Evolutionary conservation across 768 basidiomycete genomes (phyloP).

Genomic region (Phaffia australis): DNA sequence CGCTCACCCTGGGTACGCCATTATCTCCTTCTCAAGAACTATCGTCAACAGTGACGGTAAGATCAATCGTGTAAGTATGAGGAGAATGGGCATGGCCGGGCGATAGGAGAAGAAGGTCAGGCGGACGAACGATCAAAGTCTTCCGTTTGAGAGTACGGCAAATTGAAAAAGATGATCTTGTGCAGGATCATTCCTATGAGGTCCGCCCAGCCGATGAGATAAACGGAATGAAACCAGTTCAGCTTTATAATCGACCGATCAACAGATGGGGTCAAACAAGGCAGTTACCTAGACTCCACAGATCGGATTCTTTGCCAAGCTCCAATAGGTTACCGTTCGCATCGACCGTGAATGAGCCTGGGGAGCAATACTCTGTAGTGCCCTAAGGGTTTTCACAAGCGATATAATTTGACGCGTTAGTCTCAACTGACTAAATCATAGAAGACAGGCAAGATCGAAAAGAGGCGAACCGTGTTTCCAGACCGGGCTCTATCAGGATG

Average conservation of each 20-base stretch:
- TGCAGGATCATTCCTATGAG: conserved; percentile 65
- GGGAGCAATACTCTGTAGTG: conserved; percentile 42
- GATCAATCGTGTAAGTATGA: neutral
- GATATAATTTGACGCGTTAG: conserved; percentile 26
- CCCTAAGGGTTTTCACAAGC: conserved; percentile 28
- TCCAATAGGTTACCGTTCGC: conserved; percentile 55
- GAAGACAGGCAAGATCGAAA: neutral
- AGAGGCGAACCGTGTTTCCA: conserved; percentile 5
- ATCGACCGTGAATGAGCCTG: conserved; percentile 67
- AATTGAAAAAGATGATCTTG: conserved; percentile 78
- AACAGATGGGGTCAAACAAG: neutral
- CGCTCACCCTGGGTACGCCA: conserved; percentile 59
- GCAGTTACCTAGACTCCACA: conserved; percentile 75
- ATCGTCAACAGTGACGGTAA: too few species aligned
- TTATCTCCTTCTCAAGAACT: conserved; percentile 60
- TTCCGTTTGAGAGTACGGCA: conserved; percentile 65
- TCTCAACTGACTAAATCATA: neutral
- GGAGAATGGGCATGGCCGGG: neutral
- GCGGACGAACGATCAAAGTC: conserved; percentile 45
- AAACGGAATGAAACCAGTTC: neutral
- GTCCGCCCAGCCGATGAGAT: neutral
- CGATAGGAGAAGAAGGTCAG: neutral
- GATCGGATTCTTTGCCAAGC: conserved; percentile 78
- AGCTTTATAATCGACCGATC: neutral
- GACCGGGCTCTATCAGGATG: conserved; percentile 35